phyloP scores from a whole-genome alignment of 2,329 filamentous ascomycete species.

The Trichoderma sp. region DNA sequence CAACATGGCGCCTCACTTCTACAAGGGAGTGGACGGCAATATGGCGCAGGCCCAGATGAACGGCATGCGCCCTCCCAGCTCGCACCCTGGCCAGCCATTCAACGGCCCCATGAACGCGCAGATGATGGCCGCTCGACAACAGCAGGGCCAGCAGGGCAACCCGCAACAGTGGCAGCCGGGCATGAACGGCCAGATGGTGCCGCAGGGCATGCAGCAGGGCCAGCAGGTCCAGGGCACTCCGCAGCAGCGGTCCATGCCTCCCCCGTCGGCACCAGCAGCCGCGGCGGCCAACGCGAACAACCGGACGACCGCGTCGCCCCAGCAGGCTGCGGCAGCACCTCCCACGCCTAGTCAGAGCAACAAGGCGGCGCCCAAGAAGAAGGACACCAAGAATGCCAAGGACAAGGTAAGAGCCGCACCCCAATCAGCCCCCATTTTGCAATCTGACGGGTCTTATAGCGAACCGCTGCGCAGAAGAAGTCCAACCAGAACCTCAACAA shows the following conservation, averaged over 20 bases:
- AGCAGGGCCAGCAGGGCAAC: slow-evolving; percentile 37
- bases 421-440: slow-evolving; percentile 14
- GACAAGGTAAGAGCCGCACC: slow-evolving; percentile 54
- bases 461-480: slow-evolving; percentile 64
- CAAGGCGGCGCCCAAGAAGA: slow-evolving; percentile 79
- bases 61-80: slow-evolving; percentile 69
- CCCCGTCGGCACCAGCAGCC: slow-evolving; percentile 61
- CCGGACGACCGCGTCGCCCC: slow-evolving; percentile 62
- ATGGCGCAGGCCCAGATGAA: slow-evolving; percentile 61
- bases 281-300: slow-evolving; percentile 54
- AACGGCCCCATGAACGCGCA: slow-evolving; percentile 61
- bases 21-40: slow-evolving; percentile 59
- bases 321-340: slow-evolving; percentile 66
- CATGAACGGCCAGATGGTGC: slow-evolving; percentile 47
- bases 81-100: slow-evolving; percentile 63
- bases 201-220: slow-evolving; percentile 46
- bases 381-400: slow-evolving; percentile 66
- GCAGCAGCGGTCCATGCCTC: slow-evolving; percentile 72
- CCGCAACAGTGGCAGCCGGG: slow-evolving; percentile 47
- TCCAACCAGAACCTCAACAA: slow-evolving; percentile 57
- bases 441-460: slow-evolving; percentile 39
- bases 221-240: slow-evolving; percentile 65
- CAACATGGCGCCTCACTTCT: slow-evolving; percentile 61
- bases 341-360: slow-evolving; percentile 74
- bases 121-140: slow-evolving; percentile 59